These are phyloP conservation scores for Aphanomyces stellatus DNA, from an alignment of 352 stramenopile genomes.

Conservation along the genomic window DNA sequence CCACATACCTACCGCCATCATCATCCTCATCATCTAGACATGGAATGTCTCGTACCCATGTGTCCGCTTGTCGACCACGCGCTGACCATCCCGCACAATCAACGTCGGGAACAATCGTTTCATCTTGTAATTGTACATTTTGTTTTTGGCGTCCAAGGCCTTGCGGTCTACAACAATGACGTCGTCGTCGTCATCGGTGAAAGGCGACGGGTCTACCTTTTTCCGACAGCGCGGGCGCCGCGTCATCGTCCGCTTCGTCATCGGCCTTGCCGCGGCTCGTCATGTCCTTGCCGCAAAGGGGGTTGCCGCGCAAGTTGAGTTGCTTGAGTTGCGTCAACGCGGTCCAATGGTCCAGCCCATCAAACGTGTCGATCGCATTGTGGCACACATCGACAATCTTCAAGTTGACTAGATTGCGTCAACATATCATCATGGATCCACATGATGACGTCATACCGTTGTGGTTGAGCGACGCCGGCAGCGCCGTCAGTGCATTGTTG, in stretches of 20 bases:
- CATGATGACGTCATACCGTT: constrained; percentile 36
- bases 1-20: constrained; percentile 29
- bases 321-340: constrained; percentile 60
- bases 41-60: constrained; percentile 35
- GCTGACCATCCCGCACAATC: constrained; percentile 66
- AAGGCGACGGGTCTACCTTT: background rate
- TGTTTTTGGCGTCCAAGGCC: constrained; percentile 67
- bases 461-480: constrained; percentile 50
- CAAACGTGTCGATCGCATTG: constrained; percentile 77
- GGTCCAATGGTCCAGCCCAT: constrained; percentile 52
- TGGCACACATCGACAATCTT: constrained; percentile 74
- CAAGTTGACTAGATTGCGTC: constrained; percentile 44
- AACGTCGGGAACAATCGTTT: constrained; percentile 75
- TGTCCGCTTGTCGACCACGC: constrained; percentile 71
- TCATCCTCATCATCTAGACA: background rate
- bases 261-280: constrained; percentile 21
- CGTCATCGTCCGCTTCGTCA: background rate
- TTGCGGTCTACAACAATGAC: constrained; percentile 46
- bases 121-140: constrained; percentile 86
- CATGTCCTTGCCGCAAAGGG: constrained; percentile 52
- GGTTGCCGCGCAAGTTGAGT: constrained; percentile 72
- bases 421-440: background rate
- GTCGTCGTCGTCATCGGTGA: constrained; percentile 17
- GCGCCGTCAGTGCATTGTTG: constrained; percentile 65
- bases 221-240: background rate